phyloP scores from a whole-genome alignment of 2,329 filamentous ascomycete species.

The Colletotrichum horii region DNA sequence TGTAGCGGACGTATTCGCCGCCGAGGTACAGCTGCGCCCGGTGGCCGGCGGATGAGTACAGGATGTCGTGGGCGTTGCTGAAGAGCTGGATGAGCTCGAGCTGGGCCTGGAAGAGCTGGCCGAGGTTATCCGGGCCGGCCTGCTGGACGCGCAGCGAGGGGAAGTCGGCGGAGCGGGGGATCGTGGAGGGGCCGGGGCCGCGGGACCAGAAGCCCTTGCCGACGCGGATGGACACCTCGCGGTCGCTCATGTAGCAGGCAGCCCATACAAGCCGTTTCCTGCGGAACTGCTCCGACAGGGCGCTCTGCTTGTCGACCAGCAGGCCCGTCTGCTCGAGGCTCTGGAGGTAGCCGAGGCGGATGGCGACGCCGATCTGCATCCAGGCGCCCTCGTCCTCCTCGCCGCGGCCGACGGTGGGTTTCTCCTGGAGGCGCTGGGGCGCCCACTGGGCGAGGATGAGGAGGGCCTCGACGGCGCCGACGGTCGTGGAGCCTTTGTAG shows the following conservation, averaged over 20 bases:
- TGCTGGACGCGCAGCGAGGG: conserved; percentile 65
- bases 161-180: conserved; percentile 69
- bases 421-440: conserved; percentile 66
- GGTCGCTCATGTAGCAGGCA: conserved; percentile 70
- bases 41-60: conserved; percentile 74
- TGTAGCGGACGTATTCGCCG: conserved; percentile 76
- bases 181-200: conserved; percentile 70
- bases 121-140: conserved; percentile 69
- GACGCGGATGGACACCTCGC: conserved; percentile 72
- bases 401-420: conserved; percentile 69
- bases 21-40: conserved; percentile 73
- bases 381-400: conserved; percentile 78
- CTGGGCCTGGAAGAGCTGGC: conserved; percentile 72
- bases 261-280: conserved; percentile 74
- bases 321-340: conserved; percentile 73
- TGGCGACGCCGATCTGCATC: conserved; percentile 77
- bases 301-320: conserved; percentile 57
- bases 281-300: conserved; percentile 60
- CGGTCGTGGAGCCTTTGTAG: conserved; percentile 68
- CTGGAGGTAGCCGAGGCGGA: conserved; percentile 73
- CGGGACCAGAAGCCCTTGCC: conserved; percentile 78
- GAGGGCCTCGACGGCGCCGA: conserved; percentile 74
- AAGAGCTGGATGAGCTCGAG: conserved; percentile 75
- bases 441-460: conserved; percentile 77
- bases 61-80: conserved; percentile 74